These are phyloP conservation scores for Scheffersomyces parashehatae DNA, from an alignment of 1,139 yeast species.

Conservation along the genomic window DNA sequence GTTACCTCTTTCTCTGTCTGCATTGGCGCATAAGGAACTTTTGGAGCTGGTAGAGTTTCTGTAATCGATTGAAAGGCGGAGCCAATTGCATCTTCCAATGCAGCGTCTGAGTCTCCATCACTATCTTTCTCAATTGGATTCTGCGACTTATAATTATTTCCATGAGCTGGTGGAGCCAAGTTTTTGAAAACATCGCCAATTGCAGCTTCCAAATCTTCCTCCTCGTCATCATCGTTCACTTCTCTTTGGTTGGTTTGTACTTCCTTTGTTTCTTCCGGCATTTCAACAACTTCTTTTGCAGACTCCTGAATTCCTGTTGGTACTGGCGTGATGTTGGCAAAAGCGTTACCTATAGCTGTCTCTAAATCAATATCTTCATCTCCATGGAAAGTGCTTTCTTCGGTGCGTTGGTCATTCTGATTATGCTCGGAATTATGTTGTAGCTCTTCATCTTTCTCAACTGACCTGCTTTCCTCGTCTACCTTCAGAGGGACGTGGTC, in stretches of 20 bases:
- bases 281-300: too few relatives aligned
- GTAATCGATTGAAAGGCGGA: slow-evolving; percentile 15
- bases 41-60: too few relatives aligned
- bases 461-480: too few relatives aligned
- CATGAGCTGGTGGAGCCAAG: slow-evolving; percentile 2
- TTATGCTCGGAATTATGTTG: background rate
- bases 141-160: background rate
- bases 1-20: slow-evolving; percentile 4
- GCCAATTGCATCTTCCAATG: slow-evolving; percentile 20
- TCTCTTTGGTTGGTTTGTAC: too few relatives aligned
- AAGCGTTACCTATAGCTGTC: slow-evolving; percentile 33
- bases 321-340: slow-evolving; percentile 7
- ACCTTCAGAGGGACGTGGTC: background rate
- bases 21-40: too few relatives aligned
- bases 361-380: slow-evolving; percentile 22
- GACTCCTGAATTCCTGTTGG: too few relatives aligned
- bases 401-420: background rate
- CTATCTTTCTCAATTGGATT: background rate
- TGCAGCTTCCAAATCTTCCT: slow-evolving; percentile 26
- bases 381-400: slow-evolving; percentile 1
- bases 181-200: slow-evolving; percentile 22
- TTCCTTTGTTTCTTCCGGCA: too few relatives aligned
- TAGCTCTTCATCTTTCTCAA: too few relatives aligned
- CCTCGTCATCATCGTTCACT: slow-evolving; percentile 11
- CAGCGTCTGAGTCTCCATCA: slow-evolving; percentile 7